Evolutionary conservation across 768 basidiomycete genomes (phyloP), one percentile per base, ranked within the genome.

Genomic region (Boletus subparvulus): DNA sequence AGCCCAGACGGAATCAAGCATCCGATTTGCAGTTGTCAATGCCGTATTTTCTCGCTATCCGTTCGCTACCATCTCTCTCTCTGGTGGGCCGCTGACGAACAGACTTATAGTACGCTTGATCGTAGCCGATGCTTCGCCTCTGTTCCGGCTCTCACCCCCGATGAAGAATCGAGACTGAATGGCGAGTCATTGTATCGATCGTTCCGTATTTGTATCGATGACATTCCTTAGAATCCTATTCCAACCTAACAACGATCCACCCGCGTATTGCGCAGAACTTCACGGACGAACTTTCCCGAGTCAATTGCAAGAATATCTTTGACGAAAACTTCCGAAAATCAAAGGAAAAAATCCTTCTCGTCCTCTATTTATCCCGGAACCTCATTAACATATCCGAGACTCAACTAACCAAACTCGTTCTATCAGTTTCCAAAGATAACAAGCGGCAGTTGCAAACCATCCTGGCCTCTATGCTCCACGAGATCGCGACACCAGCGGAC

Each of bases 31-130:
- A 4, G 28, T 69, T 45, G 60, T 60, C 24, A 64, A 67, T 36
- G 70, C 67, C 28, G 61, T 75, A 12, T 56, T 76, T 40, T 62
- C 61, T 28, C 39, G 54, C 21, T 61, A 74, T 51, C 58, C 66
- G 56, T 61, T 54, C 33, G 52, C 65, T 57, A 43, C 49, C 7
- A 3, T 55, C 46, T 12, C 7, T 41, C 16, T 44, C 24, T 52
- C 21, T 11, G 32, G 11, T 30, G 1, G 26, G 12, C 9, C 14
- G 4, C 45, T 58, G 14, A 62, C 16, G 12, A 32, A 36, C 5
- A 42, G 9, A 37, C 9, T n/a, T 44, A 6, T 42, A 69, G 68
- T 13, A 54, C 61, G 0, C 59, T 69, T 6, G 62, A 68, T 33
- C 65, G 58, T 41, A 58, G 30, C 32, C 54, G 40, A 21, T 68